phyloP scores from a whole-genome alignment of 108 stramenopile species.

The Fragilaria crotonensis region DNA sequence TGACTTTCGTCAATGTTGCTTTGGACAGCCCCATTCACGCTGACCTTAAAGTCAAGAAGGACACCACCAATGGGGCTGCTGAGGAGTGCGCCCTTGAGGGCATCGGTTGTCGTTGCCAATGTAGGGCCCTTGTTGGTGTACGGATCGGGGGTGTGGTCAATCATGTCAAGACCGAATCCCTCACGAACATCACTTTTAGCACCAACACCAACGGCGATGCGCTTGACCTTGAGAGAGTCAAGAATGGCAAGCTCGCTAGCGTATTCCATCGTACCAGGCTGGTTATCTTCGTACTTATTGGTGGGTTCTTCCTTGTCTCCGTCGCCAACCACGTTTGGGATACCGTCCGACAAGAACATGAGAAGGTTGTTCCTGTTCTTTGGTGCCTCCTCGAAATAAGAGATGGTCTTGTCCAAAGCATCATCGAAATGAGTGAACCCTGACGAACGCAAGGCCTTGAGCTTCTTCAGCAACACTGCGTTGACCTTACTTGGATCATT shows the following conservation, averaged over 20 bases:
- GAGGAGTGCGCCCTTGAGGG: not conserved
- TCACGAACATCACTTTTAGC: conserved; percentile 8
- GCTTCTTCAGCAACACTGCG: not conserved
- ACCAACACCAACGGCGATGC: conserved; percentile 31
- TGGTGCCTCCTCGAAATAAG: conserved; percentile 17
- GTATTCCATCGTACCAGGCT: conserved; percentile 1
- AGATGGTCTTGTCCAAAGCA: conserved; percentile 19
- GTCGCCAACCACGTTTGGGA: conserved; percentile 26
- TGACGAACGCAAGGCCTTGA: not conserved
- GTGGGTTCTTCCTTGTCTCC: conserved; percentile 12
- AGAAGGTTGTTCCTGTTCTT: conserved; percentile 10
- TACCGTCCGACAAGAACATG: conserved; percentile 31
- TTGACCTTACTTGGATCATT: conserved; percentile 2
- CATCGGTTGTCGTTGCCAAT: not conserved
- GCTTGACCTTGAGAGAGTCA: conserved; percentile 7
- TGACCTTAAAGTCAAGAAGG: not conserved
- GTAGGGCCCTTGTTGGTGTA: not conserved
- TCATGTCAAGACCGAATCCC: conserved; percentile 4
- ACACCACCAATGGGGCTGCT: not conserved
- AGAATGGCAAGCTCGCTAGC: conserved; percentile 13
- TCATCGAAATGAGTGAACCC: conserved; percentile 34
- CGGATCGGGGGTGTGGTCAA: not conserved
- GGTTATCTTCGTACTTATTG: not conserved
- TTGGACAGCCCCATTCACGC: not conserved
- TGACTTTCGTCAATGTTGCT: not conserved